Conservation (phyloP, 257 asterid species). For the Solanum peruvianum region DNA sequence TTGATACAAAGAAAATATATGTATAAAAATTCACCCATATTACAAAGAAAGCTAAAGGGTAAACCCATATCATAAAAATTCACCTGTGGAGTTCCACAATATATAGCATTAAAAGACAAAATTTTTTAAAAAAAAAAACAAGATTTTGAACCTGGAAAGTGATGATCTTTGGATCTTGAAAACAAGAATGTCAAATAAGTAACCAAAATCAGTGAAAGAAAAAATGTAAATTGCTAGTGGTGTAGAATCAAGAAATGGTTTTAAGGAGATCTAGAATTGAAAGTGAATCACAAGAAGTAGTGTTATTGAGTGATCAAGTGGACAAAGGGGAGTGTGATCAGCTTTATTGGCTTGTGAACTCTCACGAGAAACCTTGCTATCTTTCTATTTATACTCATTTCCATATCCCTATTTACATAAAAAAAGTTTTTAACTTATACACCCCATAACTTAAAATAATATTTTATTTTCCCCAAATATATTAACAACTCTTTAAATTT, state of each 20-base stretch:
- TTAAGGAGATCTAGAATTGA: neutral
- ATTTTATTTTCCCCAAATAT: neutral
- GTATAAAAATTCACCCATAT: too few species aligned
- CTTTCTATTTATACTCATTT: conserved; percentile 12
- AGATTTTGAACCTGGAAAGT: neutral
- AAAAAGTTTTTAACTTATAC: neutral
- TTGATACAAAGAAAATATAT: too few species aligned
- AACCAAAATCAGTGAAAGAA: neutral
- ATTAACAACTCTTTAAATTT: neutral
- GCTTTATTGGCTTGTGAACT: conserved; percentile 48
- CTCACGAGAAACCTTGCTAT: conserved; percentile 55
- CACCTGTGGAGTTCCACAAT: neutral
- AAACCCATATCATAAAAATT: neutral
- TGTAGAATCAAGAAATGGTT: neutral
- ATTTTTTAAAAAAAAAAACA: neutral
- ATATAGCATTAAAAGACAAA: neutral
- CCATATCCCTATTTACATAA: neutral
- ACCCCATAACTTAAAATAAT: neutral
- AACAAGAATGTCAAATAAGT: neutral
- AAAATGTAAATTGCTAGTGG: neutral
- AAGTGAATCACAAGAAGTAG: neutral
- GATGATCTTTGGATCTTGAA: neutral
- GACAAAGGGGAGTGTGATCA: conserved; percentile 10
- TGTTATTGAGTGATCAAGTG: neutral
- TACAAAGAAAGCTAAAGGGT: neutral